phyloP scores from a whole-genome alignment of 1,139 yeast genomes.

The Pichia sp. region DNA sequence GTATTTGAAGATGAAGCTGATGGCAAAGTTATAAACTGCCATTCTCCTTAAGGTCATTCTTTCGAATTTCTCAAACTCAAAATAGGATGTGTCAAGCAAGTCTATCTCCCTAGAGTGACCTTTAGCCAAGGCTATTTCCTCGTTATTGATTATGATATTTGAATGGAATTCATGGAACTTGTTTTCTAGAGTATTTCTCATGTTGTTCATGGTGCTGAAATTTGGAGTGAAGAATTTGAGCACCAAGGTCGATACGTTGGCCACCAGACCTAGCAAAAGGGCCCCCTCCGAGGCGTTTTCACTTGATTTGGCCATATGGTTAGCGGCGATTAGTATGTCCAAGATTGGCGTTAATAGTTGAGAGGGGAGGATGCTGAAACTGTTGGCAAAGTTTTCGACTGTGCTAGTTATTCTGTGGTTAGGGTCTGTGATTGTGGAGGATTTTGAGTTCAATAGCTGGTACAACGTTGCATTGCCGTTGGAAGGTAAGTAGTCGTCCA shows the following conservation, averaged over 20 bases:
- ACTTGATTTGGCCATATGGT: slow-evolving; percentile 68
- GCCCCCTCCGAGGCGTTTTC: slow-evolving; percentile 85
- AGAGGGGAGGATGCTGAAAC: slow-evolving; percentile 75
- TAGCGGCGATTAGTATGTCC: slow-evolving; percentile 77
- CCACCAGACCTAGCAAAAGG: slow-evolving; percentile 70
- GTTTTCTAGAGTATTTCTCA: slow-evolving; percentile 79
- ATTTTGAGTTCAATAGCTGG: slow-evolving; percentile 28
- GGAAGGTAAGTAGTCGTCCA: slow-evolving; percentile 66
- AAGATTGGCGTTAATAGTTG: slow-evolving; percentile 81
- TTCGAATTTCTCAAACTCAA: slow-evolving; percentile 73
- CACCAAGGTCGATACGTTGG: slow-evolving; percentile 73
- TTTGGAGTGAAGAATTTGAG: slow-evolving; percentile 82
- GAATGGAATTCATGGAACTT: slow-evolving; percentile 80
- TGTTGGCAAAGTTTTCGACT: slow-evolving; percentile 66
- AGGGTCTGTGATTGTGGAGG: slow-evolving; percentile 52
- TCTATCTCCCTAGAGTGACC: slow-evolving; percentile 82
- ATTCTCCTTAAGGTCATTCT: slow-evolving; percentile 73
- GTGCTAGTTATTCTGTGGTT: slow-evolving; percentile 82
- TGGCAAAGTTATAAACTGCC: slow-evolving; percentile 72
- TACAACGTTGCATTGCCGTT: slow-evolving; percentile 37
- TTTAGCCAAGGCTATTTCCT: slow-evolving; percentile 80
- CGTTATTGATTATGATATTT: slow-evolving; percentile 70
- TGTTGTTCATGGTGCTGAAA: slow-evolving; percentile 76
- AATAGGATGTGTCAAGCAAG: slow-evolving; percentile 73
- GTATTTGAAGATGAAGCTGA: slow-evolving; percentile 82